Evolutionary conservation across 2,329 filamentous ascomycete species (phyloP).

Genomic region (Gliomastix tumulicola): DNA sequence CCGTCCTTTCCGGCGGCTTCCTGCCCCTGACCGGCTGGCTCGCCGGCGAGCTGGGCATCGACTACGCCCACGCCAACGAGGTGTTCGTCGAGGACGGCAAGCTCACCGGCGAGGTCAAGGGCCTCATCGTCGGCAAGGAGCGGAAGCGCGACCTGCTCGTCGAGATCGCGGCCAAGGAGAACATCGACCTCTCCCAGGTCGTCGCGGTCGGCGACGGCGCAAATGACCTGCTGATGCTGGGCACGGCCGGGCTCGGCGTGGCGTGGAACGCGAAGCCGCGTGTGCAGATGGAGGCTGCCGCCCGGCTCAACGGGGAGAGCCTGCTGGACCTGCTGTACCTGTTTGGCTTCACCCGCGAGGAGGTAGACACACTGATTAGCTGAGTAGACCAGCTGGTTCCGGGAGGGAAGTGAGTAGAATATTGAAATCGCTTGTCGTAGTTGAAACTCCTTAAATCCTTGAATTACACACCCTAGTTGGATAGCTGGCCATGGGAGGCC

Average conservation of each 20-base stretch:
- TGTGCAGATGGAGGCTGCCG: slow-evolving; percentile 71
- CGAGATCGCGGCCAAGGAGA: slow-evolving; percentile 63
- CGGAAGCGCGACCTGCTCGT: slow-evolving; percentile 66
- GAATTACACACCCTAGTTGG: no score
- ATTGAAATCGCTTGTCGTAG: no score
- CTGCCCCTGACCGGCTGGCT: slow-evolving; percentile 84
- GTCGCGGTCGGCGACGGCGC: slow-evolving; percentile 76
- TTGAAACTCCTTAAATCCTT: no score
- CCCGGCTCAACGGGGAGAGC: slow-evolving; percentile 63
- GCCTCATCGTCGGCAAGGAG: slow-evolving; percentile 68
- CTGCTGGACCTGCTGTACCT: slow-evolving; percentile 68
- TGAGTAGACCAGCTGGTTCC: no score
- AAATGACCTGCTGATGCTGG: slow-evolving; percentile 78
- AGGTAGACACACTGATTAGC: slow-evolving; percentile 27
- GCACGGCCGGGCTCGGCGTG: slow-evolving; percentile 66
- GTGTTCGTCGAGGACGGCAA: slow-evolving; percentile 55
- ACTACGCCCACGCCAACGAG: slow-evolving; percentile 85
- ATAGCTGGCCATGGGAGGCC: no score
- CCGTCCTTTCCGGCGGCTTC: slow-evolving; percentile 89
- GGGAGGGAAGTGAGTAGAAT: no score
- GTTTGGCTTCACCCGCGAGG: slow-evolving; percentile 63
- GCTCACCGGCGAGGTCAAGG: slow-evolving; percentile 66
- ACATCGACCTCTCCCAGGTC: slow-evolving; percentile 57
- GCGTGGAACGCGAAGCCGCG: slow-evolving; percentile 81
- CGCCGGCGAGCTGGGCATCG: slow-evolving; percentile 70